phyloP scores from a whole-genome alignment of 2,329 filamentous ascomycete species.

The Leptodontidium sp. region DNA sequence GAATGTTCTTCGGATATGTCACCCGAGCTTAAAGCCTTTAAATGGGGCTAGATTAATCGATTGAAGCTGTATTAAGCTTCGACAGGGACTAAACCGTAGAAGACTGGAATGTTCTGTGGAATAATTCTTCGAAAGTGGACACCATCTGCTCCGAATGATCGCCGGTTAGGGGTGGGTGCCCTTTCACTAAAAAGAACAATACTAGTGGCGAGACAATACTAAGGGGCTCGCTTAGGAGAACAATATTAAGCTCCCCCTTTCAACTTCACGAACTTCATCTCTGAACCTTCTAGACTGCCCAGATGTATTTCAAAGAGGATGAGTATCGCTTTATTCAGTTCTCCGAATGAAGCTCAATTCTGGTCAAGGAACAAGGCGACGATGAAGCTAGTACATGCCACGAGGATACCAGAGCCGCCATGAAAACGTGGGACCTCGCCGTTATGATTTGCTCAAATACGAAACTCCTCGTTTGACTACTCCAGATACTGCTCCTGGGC shows the following conservation, averaged over 20 bases:
- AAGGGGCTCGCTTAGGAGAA: slow-evolving; percentile 28
- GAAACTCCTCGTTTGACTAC: slow-evolving; percentile 9
- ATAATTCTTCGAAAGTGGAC: background rate
- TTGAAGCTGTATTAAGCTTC: background rate
- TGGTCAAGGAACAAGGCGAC: slow-evolving; percentile 9
- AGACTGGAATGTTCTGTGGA: background rate
- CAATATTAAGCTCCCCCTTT: slow-evolving; percentile 27
- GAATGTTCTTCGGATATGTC: background rate
- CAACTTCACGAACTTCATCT: slow-evolving; percentile 13
- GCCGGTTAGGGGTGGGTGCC: background rate
- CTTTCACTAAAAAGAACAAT: slow-evolving; percentile 27
- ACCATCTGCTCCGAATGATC: background rate
- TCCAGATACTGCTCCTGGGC: background rate
- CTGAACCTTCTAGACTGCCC: background rate
- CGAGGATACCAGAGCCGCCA: background rate
- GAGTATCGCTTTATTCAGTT: background rate
- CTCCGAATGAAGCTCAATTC: background rate
- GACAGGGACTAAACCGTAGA: background rate
- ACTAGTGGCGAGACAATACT: slow-evolving; percentile 24
- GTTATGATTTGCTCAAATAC: slow-evolving; percentile 6
- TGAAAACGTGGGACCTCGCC: background rate
- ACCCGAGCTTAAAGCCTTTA: background rate
- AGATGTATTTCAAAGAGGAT: slow-evolving; percentile 4
- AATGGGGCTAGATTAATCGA: background rate
- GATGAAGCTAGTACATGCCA: slow-evolving; percentile 7